Base-by-base conservation (phyloP, 768 basidiomycete genomes). In the Lactarius indigo region DNA sequence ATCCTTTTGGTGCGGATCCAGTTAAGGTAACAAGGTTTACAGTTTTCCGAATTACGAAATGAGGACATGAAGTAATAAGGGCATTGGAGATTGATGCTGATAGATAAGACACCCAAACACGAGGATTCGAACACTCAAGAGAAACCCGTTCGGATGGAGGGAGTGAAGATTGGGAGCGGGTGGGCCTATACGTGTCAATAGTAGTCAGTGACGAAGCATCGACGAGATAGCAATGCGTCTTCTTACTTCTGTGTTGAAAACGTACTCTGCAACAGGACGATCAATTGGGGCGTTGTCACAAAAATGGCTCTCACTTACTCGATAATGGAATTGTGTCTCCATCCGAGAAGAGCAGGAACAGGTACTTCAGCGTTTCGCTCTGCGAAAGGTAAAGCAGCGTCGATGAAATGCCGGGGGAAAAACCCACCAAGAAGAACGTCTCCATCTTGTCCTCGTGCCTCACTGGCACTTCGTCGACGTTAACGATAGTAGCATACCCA, bases 341-440 rank as follows among this genome's bases (percentile, higher is more conserved):
- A 72, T 93, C 91, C 63, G 87, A 85, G 75, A 96, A 98, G 5
- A 97, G 78, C 69, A 96, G 76, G 75, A 89, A 97, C 26, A 98
- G 81, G 77, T 97, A 97, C 76, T 98, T 95, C 66, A 95, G 77
- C 7, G 92, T 95, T 76, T 94, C 92, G 71, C 90, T 90, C 92
- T 93, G 73, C 41, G 31, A 42, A 55, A 37, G 13, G 18, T 28
- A 20, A 20, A 54, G 57, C n/a, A 1, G 23, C 39, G 37, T 20
- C 20, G 18, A 55, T 56, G 47, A 57, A 3, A 66, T 59, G 8
- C 23, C 5, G 6, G 26, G 15, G 26, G n/a, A n/a, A 2, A 12
- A 47, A 76, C 87, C 50, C 65, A 91, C 92, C 82, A 97, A 81
- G 77, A 95, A 85, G 79, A 96, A 97, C 15, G 95, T 95, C 78